Conservation (phyloP, 805 yeast genomes). For the Cyberlindnera euphorbiae region DNA sequence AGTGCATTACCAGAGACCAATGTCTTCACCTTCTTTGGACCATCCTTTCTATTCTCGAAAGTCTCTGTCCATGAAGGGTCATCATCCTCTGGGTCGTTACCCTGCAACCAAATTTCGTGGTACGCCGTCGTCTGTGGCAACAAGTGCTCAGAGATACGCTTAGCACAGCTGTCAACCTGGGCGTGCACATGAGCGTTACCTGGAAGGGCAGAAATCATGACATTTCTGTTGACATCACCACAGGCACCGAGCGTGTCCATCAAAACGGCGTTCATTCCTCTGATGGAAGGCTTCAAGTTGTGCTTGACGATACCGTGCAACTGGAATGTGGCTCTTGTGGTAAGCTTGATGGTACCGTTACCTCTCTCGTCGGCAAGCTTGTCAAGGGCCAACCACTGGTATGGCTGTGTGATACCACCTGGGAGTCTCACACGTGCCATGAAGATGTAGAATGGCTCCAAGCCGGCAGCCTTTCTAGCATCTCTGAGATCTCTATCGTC, state of each 20-base stretch:
- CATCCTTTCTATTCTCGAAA: slow-evolving; percentile 63
- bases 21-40: slow-evolving; percentile 77
- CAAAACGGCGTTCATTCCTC: slow-evolving; percentile 86
- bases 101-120: slow-evolving; percentile 95
- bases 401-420: slow-evolving; percentile 84
- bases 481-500: slow-evolving; percentile 97
- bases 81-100: slow-evolving; percentile 66
- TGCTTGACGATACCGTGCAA: slow-evolving; percentile 91
- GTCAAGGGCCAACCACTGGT: slow-evolving; percentile 85
- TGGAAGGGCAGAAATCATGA: slow-evolving; percentile 88
- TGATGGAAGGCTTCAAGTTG: slow-evolving; percentile 81
- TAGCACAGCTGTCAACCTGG: slow-evolving; percentile 62
- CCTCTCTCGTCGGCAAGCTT: slow-evolving; percentile 77
- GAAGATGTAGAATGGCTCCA: slow-evolving; percentile 94
- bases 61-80: slow-evolving; percentile 56
- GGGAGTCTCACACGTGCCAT: slow-evolving; percentile 96
- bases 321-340: slow-evolving; percentile 97
- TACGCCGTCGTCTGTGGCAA: slow-evolving; percentile 92
- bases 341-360: slow-evolving; percentile 88
- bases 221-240: slow-evolving; percentile 97
- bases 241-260: slow-evolving; percentile 97
- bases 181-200: slow-evolving; percentile 74
- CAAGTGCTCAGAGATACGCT: slow-evolving; percentile 70
- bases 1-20: slow-evolving; percentile 83
- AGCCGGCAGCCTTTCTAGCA: slow-evolving; percentile 83